Conservation (phyloP, 257 asterid species). For the Solanum corneliomulleri region DNA sequence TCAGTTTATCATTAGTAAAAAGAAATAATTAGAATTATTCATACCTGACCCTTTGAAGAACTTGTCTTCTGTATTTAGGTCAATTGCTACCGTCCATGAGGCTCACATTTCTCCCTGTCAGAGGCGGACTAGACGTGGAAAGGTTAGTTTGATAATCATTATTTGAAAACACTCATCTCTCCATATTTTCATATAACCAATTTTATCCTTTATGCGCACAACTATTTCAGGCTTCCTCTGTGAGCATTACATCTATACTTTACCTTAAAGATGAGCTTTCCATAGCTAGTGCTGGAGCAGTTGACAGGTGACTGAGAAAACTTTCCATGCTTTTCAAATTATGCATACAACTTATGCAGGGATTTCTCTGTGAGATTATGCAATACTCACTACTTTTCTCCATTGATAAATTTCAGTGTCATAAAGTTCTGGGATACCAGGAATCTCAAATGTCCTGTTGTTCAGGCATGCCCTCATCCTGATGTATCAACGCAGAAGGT, state of each 20-base stretch:
- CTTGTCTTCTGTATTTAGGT: slow-evolving; percentile 25
- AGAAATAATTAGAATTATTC: neutral
- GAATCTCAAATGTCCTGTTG: slow-evolving; percentile 59
- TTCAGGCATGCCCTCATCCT: slow-evolving; percentile 53
- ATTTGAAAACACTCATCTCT: neutral
- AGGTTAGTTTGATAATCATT: slow-evolving; percentile 28
- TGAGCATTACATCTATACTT: slow-evolving; percentile 86
- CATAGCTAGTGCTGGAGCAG: slow-evolving; percentile 95
- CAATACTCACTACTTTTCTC: neutral
- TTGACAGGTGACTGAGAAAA: slow-evolving; percentile 52
- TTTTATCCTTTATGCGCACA: neutral
- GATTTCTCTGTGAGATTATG: neutral
- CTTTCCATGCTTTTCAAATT: neutral
- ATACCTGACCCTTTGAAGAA: neutral
- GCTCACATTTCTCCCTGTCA: slow-evolving; percentile 54
- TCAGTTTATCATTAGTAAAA: neutral
- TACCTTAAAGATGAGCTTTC: slow-evolving; percentile 76
- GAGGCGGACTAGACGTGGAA: slow-evolving; percentile 51
- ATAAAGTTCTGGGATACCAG: slow-evolving; percentile 92
- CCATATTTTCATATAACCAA: neutral
- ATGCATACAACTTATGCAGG: neutral
- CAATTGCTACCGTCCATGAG: slow-evolving; percentile 40
- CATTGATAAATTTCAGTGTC: slow-evolving; percentile 19
- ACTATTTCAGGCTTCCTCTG: slow-evolving; percentile 47
- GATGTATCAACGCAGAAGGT: slow-evolving; percentile 44